Conservation (phyloP, 1,139 yeast species). For the Meyerozyma elateridarum region DNA sequence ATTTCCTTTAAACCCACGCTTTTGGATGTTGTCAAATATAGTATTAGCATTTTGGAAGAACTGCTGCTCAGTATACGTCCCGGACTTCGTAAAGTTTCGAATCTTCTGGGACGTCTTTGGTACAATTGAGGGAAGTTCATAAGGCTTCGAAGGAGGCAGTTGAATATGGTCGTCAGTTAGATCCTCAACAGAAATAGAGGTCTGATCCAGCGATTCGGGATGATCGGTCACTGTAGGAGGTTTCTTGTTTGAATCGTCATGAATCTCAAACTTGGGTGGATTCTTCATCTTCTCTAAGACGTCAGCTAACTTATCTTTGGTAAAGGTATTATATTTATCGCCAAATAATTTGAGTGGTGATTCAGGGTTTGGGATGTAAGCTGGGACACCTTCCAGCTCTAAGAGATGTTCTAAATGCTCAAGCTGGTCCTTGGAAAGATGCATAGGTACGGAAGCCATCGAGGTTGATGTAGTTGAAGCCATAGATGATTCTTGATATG, state of each 20-base stretch:
- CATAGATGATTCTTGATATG: conserved; percentile 16
- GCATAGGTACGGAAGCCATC: conserved; percentile 18
- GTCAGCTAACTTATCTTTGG: conserved; percentile 34
- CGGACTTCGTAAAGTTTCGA: conserved; percentile 28
- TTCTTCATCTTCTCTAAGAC: conserved; percentile 26
- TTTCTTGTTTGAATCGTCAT: background rate
- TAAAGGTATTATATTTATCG: conserved; percentile 38
- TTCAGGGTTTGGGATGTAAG: conserved; percentile 11
- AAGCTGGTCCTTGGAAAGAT: conserved; percentile 20
- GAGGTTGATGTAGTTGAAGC: conserved; percentile 40
- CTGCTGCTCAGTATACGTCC: conserved; percentile 32
- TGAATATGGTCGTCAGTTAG: no score
- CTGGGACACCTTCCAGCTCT: conserved; percentile 13
- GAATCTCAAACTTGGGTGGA: conserved; percentile 9
- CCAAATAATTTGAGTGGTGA: conserved; percentile 41
- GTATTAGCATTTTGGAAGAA: conserved; percentile 37
- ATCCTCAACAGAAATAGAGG: no score
- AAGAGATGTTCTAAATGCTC: conserved; percentile 20
- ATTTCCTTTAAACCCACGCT: conserved; percentile 23
- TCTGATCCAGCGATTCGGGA: no score
- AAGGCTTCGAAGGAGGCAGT: no score
- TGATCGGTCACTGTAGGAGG: no score
- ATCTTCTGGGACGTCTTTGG: no score
- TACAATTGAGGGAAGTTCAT: no score
- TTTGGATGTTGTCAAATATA: conserved; percentile 36